Percentiles rank a stretch among this genome's conserved stretches.
Conservation (phyloP, 2,329 filamentous ascomycete genomes). For the Neopestalotiopsis rosae region DNA sequence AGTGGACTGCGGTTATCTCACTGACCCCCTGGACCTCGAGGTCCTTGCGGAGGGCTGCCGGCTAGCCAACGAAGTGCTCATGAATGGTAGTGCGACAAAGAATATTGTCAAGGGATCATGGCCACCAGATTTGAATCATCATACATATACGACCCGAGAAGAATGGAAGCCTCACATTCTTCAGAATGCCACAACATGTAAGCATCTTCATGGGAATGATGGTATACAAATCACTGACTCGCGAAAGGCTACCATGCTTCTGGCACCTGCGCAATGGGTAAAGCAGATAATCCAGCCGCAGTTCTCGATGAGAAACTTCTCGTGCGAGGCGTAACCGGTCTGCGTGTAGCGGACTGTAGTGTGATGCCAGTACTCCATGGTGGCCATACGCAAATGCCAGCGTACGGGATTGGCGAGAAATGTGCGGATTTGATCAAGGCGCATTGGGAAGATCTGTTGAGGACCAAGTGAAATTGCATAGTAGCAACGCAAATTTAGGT, state of each 20-base stretch:
- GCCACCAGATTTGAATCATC: conserved; percentile 57
- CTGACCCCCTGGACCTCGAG: conserved; percentile 61
- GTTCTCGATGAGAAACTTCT: conserved; percentile 59
- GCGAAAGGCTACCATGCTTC: conserved; percentile 57
- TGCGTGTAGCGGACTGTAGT: conserved; percentile 60
- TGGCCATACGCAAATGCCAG: conserved; percentile 59
- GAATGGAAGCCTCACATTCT: conserved; percentile 64
- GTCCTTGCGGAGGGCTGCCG: conserved; percentile 64
- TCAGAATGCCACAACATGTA: conserved; percentile 65
- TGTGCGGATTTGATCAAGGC: conserved; percentile 47
- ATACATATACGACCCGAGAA: conserved; percentile 56
- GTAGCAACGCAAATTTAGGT: too few relatives aligned
- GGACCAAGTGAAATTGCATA: not conserved
- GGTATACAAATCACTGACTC: not conserved
- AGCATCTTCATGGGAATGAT: conserved; percentile 28
- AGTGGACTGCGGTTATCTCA: conserved; percentile 64
- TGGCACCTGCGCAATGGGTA: conserved; percentile 60
- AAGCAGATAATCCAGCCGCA: conserved; percentile 49
- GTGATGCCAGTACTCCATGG: conserved; percentile 57
- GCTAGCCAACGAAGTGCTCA: conserved; percentile 65
- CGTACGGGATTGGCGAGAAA: conserved; percentile 60
- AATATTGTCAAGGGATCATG: conserved; percentile 65
- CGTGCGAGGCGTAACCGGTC: conserved; percentile 55
- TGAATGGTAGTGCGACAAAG: conserved; percentile 61
- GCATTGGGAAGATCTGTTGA: conserved; percentile 16